phyloP scores from a whole-genome alignment of 1,284 basidiomycete species.

The Cutaneotrichosporon cyanovorans region DNA sequence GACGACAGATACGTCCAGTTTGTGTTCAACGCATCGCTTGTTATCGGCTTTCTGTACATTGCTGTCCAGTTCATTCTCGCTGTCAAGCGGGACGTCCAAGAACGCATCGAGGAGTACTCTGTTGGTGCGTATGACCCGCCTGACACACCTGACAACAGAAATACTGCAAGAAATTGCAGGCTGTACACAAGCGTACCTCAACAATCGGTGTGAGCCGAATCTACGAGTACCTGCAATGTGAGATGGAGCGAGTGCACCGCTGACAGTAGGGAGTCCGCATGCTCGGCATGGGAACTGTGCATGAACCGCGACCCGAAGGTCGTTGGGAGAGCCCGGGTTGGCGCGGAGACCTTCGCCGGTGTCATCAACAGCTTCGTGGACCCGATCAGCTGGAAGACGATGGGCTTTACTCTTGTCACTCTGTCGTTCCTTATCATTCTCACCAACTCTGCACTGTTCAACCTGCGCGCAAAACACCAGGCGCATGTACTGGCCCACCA shows the following conservation, averaged over 20 bases:
- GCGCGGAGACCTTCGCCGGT: slow-evolving; percentile 90
- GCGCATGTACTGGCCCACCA: slow-evolving; percentile 9
- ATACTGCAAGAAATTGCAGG: slow-evolving; percentile 81
- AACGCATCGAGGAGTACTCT: slow-evolving; percentile 80
- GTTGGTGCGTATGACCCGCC: slow-evolving; percentile 55
- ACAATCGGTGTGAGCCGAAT: slow-evolving; percentile 67
- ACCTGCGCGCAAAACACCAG: slow-evolving; percentile 41
- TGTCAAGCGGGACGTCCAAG: slow-evolving; percentile 80
- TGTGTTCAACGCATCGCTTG: slow-evolving; percentile 83
- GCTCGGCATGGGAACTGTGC: slow-evolving; percentile 85
- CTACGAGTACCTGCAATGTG: slow-evolving; percentile 70
- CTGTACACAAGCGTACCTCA: slow-evolving; percentile 69
- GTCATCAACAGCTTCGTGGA: slow-evolving; percentile 95
- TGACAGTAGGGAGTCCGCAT: slow-evolving; percentile 55
- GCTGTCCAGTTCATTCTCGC: slow-evolving; percentile 78
- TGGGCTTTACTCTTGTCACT: slow-evolving; percentile 76
- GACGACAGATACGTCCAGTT: slow-evolving; percentile 76
- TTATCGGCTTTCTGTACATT: slow-evolving; percentile 76
- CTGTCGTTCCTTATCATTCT: slow-evolving; percentile 71
- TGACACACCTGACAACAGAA: slow-evolving; percentile 49
- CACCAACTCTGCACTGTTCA: slow-evolving; percentile 67
- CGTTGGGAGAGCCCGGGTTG: slow-evolving; percentile 78
- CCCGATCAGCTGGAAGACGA: slow-evolving; percentile 91
- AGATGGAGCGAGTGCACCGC: slow-evolving; percentile 10
- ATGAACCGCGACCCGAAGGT: slow-evolving; percentile 89